phyloP scores from a whole-genome alignment of 2,329 filamentous ascomycete genomes.

The Diaporthe batatas region DNA sequence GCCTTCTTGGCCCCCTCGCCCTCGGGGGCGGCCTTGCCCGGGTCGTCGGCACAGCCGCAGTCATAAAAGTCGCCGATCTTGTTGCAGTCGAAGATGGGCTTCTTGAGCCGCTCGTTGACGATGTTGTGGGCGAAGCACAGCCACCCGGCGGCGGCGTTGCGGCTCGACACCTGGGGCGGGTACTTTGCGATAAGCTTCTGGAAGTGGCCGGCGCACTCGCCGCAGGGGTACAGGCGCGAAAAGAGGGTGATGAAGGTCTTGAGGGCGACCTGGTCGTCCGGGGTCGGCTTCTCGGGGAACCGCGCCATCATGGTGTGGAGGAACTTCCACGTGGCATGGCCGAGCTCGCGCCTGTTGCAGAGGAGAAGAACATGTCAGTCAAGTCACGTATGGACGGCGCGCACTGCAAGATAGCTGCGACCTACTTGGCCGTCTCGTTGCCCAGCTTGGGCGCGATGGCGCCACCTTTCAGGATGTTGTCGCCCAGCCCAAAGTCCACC shows the following conservation, averaged over 20 bases:
- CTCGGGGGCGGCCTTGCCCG: slow-evolving; percentile 56
- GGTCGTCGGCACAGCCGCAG: slow-evolving; percentile 77
- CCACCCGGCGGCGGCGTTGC: slow-evolving; percentile 76
- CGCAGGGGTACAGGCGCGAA: slow-evolving; percentile 77
- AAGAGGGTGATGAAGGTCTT: slow-evolving; percentile 76
- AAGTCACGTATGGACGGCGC: too few relatives aligned
- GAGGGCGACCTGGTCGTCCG: slow-evolving; percentile 73
- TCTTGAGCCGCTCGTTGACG: slow-evolving; percentile 74
- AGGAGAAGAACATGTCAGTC: background rate
- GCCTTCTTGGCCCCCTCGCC: slow-evolving; percentile 43
- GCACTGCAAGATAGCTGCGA: background rate
- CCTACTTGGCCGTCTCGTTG: slow-evolving; percentile 83
- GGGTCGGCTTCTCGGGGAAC: slow-evolving; percentile 74
- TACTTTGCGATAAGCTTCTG: slow-evolving; percentile 71
- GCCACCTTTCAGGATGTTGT: slow-evolving; percentile 71
- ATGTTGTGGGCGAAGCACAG: slow-evolving; percentile 77
- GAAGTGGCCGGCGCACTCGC: slow-evolving; percentile 78
- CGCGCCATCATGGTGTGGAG: slow-evolving; percentile 79
- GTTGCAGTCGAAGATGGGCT: slow-evolving; percentile 74
- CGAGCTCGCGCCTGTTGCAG: slow-evolving; percentile 69
- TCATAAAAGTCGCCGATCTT: slow-evolving; percentile 80
- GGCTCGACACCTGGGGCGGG: slow-evolving; percentile 74
- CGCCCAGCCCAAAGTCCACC: slow-evolving; percentile 57
- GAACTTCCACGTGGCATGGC: slow-evolving; percentile 77
- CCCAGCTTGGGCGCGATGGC: slow-evolving; percentile 85